Base-by-base conservation (phyloP, 164 flowering plant genomes). In the Echeveria elegans region DNA sequence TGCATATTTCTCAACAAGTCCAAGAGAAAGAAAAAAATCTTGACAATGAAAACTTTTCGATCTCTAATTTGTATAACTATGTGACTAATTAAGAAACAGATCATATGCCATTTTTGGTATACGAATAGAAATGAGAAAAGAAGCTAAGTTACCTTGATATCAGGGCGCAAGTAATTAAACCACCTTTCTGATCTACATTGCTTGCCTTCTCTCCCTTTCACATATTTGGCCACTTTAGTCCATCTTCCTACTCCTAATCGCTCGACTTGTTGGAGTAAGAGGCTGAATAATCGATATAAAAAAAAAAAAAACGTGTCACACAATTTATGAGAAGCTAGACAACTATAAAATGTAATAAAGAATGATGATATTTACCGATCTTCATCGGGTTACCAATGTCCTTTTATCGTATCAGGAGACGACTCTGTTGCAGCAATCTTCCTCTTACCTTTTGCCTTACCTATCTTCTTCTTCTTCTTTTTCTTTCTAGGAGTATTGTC, bases 171-270 rank as follows among this genome's bases (percentile, higher is more conserved):
- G 80, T 94, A 97, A 72, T 94, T 94, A 67, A 86, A 92, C 97
- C 97, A 94, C 78, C 98, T 76, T 73, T 94, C 98, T 2, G n/a
- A n/a, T n/a, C 98, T 78, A 65, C 98, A 94, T 73, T 94, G 98
- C 67, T 94, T 94, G 26, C 97, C 97, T 4, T 83, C 89, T 65
- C 98, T 75, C 29, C 95, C 96, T 6, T 18, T 75, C 73, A 94
- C 64, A 63, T 75, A 78, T 72, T 81, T 76, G 15, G 96, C 87
- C 32, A 94, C 86, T 62, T 75, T 80, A 23, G 96, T 83, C 98
- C 98, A 94, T 80, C 89, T 88, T 47, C 82, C 75, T 41, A 62
- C 82, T 36, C 98, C 98, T 75, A 78, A 71, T 72, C 85, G 79
- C 69, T 81, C 75, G 80, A 94, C 96, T 32, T 53, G 60, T 53